Conservation (phyloP, 345 rosid genomes). For the Sisymbrium irio region DNA sequence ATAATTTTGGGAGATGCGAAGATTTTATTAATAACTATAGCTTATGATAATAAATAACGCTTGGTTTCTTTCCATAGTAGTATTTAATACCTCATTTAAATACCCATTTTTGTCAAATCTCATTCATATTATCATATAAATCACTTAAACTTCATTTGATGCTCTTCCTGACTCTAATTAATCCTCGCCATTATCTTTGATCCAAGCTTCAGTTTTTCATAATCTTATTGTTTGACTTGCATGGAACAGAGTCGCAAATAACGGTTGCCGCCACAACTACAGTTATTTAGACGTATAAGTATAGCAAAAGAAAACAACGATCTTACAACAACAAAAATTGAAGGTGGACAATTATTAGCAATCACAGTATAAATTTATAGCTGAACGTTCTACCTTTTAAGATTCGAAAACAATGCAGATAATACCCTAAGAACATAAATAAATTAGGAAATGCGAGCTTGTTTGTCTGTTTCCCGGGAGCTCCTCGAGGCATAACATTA, state of each 20-base stretch:
- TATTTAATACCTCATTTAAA: neutral
- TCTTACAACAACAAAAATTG: neutral
- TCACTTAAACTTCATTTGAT: slow-evolving; percentile 1
- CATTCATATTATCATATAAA: neutral
- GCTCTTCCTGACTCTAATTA: neutral
- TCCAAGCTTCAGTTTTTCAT: slow-evolving; percentile 1
- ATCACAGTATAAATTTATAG: neutral
- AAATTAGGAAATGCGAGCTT: slow-evolving; percentile 13
- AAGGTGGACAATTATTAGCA: slow-evolving; percentile 1
- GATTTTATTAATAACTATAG: neutral
- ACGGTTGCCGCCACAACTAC: neutral
- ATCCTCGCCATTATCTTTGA: neutral
- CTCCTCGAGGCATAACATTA: slow-evolving; percentile 30
- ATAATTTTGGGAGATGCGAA: slow-evolving; percentile 19
- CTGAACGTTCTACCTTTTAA: neutral
- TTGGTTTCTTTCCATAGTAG: neutral
- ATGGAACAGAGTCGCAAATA: neutral
- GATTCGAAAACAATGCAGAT: slow-evolving; percentile 22
- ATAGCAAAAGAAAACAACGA: neutral
- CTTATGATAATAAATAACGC: neutral
- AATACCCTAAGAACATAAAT: neutral
- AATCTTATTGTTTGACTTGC: slow-evolving; percentile 8
- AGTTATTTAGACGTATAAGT: neutral
- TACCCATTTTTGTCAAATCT: neutral
- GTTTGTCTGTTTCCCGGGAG: slow-evolving; percentile 20